Base-by-base conservation (phyloP, 2,329 filamentous ascomycete species). In the Neofusicoccum cordaticola region DNA sequence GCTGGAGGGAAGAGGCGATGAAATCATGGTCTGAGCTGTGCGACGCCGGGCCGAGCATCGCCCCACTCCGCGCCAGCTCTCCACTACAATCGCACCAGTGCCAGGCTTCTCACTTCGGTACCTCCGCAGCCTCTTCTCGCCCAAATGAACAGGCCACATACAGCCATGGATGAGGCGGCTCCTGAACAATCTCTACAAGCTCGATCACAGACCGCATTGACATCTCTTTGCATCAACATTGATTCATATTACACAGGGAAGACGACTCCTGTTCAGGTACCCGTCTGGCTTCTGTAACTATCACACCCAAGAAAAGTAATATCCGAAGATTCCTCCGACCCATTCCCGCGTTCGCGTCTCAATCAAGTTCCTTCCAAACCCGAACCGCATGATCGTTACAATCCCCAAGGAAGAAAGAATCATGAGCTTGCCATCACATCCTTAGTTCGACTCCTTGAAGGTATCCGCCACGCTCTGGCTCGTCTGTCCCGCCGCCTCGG, bases 401-500 rank as follows among this genome's bases (percentile, higher is more conserved):
- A 50, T 13, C 22, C 47, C 47, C 6, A 6, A 9, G 17, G 11
- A 39, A 17, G 35, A 39, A 12, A 41, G 9, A 56, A 8, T 15
- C 35, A 4, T n/a, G 35, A 15, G n/a, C 13, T 22, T 6, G 3
- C n/a, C 27, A 5, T 31, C 27, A 7, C 4, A 7, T 7, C 27
- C 27, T 31, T 39, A 39, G 37, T 39, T 15, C 37, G 39, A n/a
- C 27, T 13, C 31, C 31, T 60, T 27, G 56, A 60, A 60, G 2
- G 56, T 47, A 9, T 47, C 31, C 11, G 42, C 56, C 3, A 60
- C 56, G 5, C 56, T 70, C 4, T 72, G 72, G 52, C 79, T 83
- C 2, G 75, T 65, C 35, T 82, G 75, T 3, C 85, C 84, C 3
- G 82, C 81, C 62, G 79, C 79, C 37, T 74, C 77, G 60, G 75